Base-by-base conservation (phyloP, 1,284 basidiomycete genomes). In the Apiotrichum veenhuisii region DNA sequence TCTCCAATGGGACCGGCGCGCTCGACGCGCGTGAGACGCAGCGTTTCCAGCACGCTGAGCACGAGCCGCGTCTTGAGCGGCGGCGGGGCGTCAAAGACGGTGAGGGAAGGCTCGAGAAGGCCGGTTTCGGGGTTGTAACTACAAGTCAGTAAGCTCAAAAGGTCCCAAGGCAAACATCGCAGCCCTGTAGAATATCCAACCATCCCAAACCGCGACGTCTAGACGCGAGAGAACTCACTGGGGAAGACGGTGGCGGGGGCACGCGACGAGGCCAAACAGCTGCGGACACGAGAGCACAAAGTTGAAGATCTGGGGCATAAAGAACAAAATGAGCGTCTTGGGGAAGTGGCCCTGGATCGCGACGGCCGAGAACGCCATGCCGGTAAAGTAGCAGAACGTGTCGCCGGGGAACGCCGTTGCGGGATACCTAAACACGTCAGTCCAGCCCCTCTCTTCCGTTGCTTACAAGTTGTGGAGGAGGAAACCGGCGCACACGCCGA, bases 261-360 rank as follows among this genome's bases (percentile, higher is more conserved):
- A 97, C 0, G 89, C 88, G 9, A 98, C 89, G 11, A 99, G 75
- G 1, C 90, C 89, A 70, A 98, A 98, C 2, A 99, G 79, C 73
- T 99, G 96, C 4, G 96, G 96, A 65, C 88, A 91, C 23, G 92
- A 96, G 38, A 98, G 81, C 42, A 97, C 51, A 69, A 99, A 99
- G 76, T 99, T 98, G 84, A 98, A 91, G 62, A 97, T 88, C 73
- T 99, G 96, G 5, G 96, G 96, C 34, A 97, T 81, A 80, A 98
- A 98, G 82, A 99, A 98, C 27, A 98, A 80, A 50, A 98, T 82
- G 5, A 99, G 80, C 0, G 95, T 99, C 78, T 98, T 99, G 54
- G 90, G 91, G 75, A 96, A 98, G 76, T 99, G 96, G 0, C 90
- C 93, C 69, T 95, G 89, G 61, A 97, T 95, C 12, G 91, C 92